Percentiles rank a stretch among this genome's conserved stretches.
These are phyloP conservation scores for Durusdinium trenchii DNA, from an alignment of 73 alveolate species.

Conservation along the genomic window DNA sequence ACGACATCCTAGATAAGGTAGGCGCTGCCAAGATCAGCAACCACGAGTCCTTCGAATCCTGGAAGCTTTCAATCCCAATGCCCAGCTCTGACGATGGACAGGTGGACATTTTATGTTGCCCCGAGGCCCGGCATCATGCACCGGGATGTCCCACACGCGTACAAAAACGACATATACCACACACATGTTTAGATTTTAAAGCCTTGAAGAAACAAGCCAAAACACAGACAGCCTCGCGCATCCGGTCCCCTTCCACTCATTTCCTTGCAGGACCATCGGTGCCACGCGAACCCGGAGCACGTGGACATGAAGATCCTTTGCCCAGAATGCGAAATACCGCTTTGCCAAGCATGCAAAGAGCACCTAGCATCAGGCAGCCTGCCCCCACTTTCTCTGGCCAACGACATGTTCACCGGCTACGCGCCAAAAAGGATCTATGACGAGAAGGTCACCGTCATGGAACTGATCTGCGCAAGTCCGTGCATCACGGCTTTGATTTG, in stretches of 20 bases:
- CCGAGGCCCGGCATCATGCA: background rate
- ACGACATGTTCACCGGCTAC: slow-evolving; percentile 72
- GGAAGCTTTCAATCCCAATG: background rate
- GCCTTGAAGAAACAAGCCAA: background rate
- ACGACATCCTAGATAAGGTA: background rate
- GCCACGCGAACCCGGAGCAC: slow-evolving; percentile 24
- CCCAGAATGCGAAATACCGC: slow-evolving; percentile 27
- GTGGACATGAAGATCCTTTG: background rate
- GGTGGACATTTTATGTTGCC: slow-evolving; percentile 33
- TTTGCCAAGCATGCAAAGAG: background rate
- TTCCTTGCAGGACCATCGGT: background rate
- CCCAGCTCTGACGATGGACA: background rate
- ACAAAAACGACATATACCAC: too few relatives aligned
- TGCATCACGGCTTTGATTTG: slow-evolving; percentile 43
- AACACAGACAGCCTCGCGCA: background rate
- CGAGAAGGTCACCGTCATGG: slow-evolving; percentile 39
- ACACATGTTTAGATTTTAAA: background rate
- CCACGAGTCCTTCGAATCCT: slow-evolving; percentile 1
- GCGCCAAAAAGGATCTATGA: slow-evolving; percentile 19
- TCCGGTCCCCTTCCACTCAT: background rate
- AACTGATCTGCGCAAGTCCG: slow-evolving; percentile 58
- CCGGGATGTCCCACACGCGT: background rate
- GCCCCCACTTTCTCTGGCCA: slow-evolving; percentile 45
- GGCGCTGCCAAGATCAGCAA: background rate
- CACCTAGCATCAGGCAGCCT: background rate